phyloP scores from a whole-genome alignment of 2,329 filamentous ascomycete species.

The Aspergillus tubingensis region DNA sequence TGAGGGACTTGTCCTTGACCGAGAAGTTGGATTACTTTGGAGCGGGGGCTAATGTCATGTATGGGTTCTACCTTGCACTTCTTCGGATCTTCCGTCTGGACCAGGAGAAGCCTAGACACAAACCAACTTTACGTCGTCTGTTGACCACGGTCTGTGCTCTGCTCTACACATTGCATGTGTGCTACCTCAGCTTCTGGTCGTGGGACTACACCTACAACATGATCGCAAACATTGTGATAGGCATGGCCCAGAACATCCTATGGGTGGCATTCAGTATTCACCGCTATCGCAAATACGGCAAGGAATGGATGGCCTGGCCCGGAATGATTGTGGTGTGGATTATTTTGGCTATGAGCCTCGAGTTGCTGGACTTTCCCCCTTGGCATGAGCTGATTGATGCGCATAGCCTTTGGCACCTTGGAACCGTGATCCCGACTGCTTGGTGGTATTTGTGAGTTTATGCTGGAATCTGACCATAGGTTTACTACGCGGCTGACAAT shows the following conservation, averaged over 20 bases:
- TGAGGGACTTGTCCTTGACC: slow-evolving; percentile 78
- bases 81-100: slow-evolving; percentile 85
- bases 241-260: slow-evolving; percentile 75
- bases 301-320: slow-evolving; percentile 84
- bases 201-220: slow-evolving; percentile 99
- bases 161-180: slow-evolving; percentile 75
- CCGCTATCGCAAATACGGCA: slow-evolving; percentile 67
- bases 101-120: slow-evolving; percentile 49
- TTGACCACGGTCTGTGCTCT: slow-evolving; percentile 75
- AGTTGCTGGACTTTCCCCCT: slow-evolving; percentile 91
- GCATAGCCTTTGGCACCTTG: slow-evolving; percentile 93
- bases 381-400: slow-evolving; percentile 82
- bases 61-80: slow-evolving; percentile 83
- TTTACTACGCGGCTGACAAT: slow-evolving; percentile 27
- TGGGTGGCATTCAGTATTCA: slow-evolving; percentile 83
- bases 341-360: slow-evolving; percentile 89
- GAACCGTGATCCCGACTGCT: slow-evolving; percentile 82
- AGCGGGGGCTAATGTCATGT: slow-evolving; percentile 85
- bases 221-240: slow-evolving; percentile 84
- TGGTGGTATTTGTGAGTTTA: slow-evolving; percentile 89
- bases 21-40: slow-evolving; percentile 97
- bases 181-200: slow-evolving; percentile 77
- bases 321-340: slow-evolving; percentile 91
- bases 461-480: background rate
- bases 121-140: slow-evolving; percentile 60